phyloP scores from a whole-genome alignment of 2,329 filamentous ascomycete species.

The Botryotinia narcissicola region DNA sequence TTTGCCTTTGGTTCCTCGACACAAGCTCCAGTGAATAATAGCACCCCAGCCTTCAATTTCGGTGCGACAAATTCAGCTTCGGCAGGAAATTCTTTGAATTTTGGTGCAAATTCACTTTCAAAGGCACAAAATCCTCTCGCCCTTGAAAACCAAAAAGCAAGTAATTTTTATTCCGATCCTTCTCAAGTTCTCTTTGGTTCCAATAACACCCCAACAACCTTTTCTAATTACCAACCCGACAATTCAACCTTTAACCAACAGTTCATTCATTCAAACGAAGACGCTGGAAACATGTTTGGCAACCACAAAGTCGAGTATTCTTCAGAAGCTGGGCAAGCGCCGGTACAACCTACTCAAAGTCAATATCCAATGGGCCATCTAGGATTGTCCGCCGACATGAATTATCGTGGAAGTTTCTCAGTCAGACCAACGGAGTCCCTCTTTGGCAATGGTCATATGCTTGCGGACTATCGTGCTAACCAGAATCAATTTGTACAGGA shows the following conservation, averaged over 20 bases:
- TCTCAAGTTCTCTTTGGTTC: not conserved
- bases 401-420: not conserved
- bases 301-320: not conserved
- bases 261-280: not conserved
- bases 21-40: conserved; percentile 16
- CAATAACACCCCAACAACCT: not conserved
- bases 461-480: not conserved
- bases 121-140: conserved; percentile 11
- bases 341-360: not conserved
- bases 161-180: conserved; percentile 8
- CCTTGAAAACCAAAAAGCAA: conserved; percentile 17
- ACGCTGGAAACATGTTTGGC: not conserved
- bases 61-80: conserved; percentile 8
- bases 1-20: conserved; percentile 15
- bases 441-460: not conserved
- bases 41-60: not conserved
- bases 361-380: not conserved
- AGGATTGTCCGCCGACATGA: not conserved
- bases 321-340: conserved; percentile 7
- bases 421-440: not conserved
- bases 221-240: not conserved
- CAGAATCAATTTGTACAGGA: not conserved
- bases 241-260: conserved; percentile 4
- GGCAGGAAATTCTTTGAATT: conserved; percentile 9
- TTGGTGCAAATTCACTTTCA: conserved; percentile 9